These are phyloP conservation scores for Emergomyces africanus DNA, from an alignment of 2,329 filamentous ascomycete species.

Conservation along the genomic window DNA sequence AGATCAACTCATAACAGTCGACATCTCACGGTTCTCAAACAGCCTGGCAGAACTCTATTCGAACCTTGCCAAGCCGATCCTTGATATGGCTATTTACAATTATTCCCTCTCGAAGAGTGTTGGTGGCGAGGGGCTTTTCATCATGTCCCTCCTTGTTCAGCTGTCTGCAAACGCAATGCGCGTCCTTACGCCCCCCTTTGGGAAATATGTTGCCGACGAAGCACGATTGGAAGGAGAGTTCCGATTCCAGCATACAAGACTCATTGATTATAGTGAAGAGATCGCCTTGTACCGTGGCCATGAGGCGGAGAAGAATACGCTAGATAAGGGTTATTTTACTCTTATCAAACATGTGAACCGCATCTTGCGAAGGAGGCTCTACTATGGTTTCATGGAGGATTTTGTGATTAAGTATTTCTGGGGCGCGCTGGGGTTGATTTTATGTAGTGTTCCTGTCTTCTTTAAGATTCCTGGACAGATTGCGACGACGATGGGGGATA, in stretches of 20 bases:
- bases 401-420: constrained; percentile 99
- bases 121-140: constrained; percentile 88
- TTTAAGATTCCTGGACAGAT: constrained; percentile 71
- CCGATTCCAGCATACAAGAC: constrained; percentile 80
- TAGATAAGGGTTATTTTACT: constrained; percentile 98
- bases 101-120: constrained; percentile 87
- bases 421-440: constrained; percentile 79
- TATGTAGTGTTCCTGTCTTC: constrained; percentile 93
- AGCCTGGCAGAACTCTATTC: constrained; percentile 91
- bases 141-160: constrained; percentile 90
- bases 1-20: constrained; percentile 92
- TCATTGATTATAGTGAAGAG: constrained; percentile 95
- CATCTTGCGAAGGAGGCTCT: constrained; percentile 77
- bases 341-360: constrained; percentile 98
- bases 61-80: constrained; percentile 83
- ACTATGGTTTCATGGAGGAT: constrained; percentile 99
- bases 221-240: constrained; percentile 92
- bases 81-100: constrained; percentile 96
- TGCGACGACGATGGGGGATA: constrained; percentile 38
- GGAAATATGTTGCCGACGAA: constrained; percentile 95
- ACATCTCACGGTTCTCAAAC: constrained; percentile 93
- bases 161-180: constrained; percentile 88
- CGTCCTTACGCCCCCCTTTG: constrained; percentile 86
- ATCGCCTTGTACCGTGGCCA: constrained; percentile 86
- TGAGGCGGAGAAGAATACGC: constrained; percentile 84